Evolutionary conservation across 2,329 filamentous ascomycete genomes (phyloP).

Genomic region (Fusarium sp.): DNA sequence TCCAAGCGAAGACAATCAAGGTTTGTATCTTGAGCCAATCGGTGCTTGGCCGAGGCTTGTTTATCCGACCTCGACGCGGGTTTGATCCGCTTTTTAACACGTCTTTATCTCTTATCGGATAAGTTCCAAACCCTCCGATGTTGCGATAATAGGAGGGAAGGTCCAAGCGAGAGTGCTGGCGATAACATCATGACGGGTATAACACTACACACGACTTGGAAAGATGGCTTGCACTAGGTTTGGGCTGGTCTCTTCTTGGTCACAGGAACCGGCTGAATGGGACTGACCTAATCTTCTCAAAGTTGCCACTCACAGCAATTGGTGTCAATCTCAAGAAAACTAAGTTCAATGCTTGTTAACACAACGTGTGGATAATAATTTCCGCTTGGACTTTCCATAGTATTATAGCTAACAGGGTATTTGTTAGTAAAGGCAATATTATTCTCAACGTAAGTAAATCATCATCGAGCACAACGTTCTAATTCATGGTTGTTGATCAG

Average conservation of each 20-base stretch:
- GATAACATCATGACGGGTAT: not conserved
- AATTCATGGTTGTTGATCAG: not conserved
- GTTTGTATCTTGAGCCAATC: not conserved
- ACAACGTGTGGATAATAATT: accelerated
- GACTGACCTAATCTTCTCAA: not conserved
- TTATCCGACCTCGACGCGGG: not conserved
- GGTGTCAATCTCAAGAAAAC: accelerated
- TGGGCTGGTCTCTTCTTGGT: accelerated
- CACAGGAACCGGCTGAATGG: accelerated
- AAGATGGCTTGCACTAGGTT: not conserved
- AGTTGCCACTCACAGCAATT: accelerated
- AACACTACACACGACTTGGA: accelerated
- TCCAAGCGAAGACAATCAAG: not conserved
- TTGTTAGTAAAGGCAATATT: accelerated
- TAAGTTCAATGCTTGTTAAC: accelerated
- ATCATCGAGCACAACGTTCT: accelerated
- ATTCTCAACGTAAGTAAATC: too few species aligned
- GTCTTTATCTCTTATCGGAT: not conserved
- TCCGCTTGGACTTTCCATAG: not conserved
- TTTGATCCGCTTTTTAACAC: not conserved
- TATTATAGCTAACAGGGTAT: accelerated
- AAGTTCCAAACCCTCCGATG: not conserved
- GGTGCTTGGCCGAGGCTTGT: not conserved
- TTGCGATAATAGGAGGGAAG: not conserved
- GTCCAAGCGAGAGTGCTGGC: not conserved